These are phyloP conservation scores for Candida patagonica DNA, from an alignment of 805 yeast species.

Conservation along the genomic window DNA sequence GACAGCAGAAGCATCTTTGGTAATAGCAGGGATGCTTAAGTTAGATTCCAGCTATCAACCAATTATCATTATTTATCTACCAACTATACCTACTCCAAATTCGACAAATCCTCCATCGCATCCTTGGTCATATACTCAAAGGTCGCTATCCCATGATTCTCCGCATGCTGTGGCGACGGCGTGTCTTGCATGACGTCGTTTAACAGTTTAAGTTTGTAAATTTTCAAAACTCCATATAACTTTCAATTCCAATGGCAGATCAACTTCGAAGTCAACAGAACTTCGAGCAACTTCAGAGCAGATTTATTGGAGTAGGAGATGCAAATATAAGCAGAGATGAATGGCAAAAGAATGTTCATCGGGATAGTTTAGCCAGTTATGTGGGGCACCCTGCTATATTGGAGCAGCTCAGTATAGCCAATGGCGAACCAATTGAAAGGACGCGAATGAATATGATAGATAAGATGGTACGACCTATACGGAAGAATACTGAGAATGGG, in stretches of 20 bases:
- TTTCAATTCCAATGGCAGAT: conserved; percentile 39
- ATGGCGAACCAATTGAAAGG: conserved; percentile 34
- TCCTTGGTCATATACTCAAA: too few relatives aligned
- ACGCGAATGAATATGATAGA: conserved; percentile 22
- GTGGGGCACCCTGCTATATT: conserved; percentile 50
- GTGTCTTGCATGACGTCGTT: too few relatives aligned
- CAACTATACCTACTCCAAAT: too few relatives aligned
- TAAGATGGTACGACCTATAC: conserved; percentile 4
- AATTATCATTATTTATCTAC: too few relatives aligned
- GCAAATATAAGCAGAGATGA: conserved; percentile 30
- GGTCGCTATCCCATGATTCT: too few relatives aligned
- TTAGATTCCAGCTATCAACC: too few relatives aligned
- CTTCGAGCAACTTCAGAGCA: conserved; percentile 46
- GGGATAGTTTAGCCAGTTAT: conserved; percentile 57
- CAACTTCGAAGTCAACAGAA: conserved; percentile 50
- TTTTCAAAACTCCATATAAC: neutral
- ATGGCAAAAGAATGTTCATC: conserved; percentile 56
- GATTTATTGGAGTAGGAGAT: conserved; percentile 68
- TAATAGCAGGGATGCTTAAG: too few relatives aligned
- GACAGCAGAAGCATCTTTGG: too few relatives aligned
- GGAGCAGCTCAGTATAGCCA: conserved; percentile 44
- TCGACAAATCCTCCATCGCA: too few relatives aligned
- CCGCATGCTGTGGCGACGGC: too few relatives aligned
- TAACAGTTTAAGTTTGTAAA: neutral
- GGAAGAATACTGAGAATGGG: neutral